Conservation (phyloP, 306 rosid species). For the Begonia masoniana region DNA sequence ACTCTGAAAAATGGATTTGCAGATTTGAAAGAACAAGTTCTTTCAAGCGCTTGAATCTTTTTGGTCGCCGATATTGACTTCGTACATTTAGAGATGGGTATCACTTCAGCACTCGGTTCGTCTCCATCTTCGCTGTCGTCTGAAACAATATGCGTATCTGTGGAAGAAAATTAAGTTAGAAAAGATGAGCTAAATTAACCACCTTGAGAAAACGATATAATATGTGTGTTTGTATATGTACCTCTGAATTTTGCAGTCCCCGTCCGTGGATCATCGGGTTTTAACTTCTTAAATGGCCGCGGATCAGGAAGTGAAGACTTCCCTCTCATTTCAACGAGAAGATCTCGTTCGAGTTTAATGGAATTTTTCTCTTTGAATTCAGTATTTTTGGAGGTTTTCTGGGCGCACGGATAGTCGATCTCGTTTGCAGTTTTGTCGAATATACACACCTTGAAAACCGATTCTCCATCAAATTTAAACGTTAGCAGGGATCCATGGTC, state of each 20-base stretch:
- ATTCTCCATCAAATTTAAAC: conserved; percentile 8
- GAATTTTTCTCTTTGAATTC: background rate
- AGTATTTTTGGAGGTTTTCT: background rate
- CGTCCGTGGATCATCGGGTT: background rate
- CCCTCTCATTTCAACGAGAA: background rate
- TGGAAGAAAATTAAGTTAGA: background rate
- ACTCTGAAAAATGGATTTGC: conserved; percentile 4
- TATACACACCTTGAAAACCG: background rate
- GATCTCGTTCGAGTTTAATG: background rate
- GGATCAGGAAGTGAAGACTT: background rate
- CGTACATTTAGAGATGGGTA: background rate
- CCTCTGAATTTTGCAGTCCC: background rate
- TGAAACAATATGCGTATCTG: background rate
- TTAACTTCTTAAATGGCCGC: conserved; percentile 3
- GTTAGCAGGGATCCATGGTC: conserved; percentile 6
- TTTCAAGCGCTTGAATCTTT: conserved; percentile 7
- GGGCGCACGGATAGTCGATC: background rate
- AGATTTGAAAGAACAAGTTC: conserved; percentile 7
- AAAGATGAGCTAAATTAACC: background rate
- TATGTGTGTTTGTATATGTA: background rate
- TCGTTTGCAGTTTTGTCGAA: conserved; percentile 2
- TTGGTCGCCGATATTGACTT: background rate
- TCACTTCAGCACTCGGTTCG: background rate
- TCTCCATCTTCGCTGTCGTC: background rate
- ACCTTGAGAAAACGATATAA: background rate